A percentile compares a stretch with the other conserved stretches of the same genome.
Conservation (phyloP, 2,329 filamentous ascomycete species). For the Ophiostoma triangulosporum region DNA sequence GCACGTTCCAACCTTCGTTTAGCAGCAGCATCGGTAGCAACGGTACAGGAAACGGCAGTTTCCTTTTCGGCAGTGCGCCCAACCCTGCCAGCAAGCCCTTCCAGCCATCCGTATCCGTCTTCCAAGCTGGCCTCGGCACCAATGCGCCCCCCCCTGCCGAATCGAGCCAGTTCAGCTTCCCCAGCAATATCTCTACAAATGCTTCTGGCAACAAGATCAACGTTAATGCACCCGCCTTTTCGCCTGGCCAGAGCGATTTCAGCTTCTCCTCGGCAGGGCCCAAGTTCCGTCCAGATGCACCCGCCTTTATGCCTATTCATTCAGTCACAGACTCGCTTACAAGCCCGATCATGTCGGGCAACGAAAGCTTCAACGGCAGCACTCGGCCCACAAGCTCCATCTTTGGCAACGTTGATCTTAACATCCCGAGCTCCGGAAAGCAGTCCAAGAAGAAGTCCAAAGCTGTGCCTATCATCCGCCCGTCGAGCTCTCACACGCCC, state of each 20-base stretch:
- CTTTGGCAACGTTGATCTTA: constrained; percentile 56
- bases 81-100: constrained; percentile 20
- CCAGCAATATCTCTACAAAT: constrained; percentile 27
- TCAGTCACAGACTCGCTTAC: constrained; percentile 33
- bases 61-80: constrained; percentile 20
- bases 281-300: constrained; percentile 64
- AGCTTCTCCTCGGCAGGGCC: constrained; percentile 54
- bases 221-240: constrained; percentile 56
- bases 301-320: constrained; percentile 55
- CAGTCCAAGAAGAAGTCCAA: constrained; percentile 64
- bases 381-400: constrained; percentile 34
- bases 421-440: constrained; percentile 47
- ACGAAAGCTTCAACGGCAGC: constrained; percentile 22
- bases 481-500: constrained; percentile 34
- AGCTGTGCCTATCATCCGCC: constrained; percentile 66
- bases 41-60: not conserved
- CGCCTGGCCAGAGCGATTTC: constrained; percentile 50
- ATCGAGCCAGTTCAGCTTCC: constrained; percentile 29
- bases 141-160: constrained; percentile 22
- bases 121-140: constrained; percentile 26
- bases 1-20: constrained; percentile 32
- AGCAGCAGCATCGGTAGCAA: not conserved
- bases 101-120: constrained; percentile 30
- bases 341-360: constrained; percentile 30
- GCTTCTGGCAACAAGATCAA: constrained; percentile 45